Evolutionary conservation across 2,329 filamentous ascomycete species (phyloP).

Genomic region (Claviceps citrina): DNA sequence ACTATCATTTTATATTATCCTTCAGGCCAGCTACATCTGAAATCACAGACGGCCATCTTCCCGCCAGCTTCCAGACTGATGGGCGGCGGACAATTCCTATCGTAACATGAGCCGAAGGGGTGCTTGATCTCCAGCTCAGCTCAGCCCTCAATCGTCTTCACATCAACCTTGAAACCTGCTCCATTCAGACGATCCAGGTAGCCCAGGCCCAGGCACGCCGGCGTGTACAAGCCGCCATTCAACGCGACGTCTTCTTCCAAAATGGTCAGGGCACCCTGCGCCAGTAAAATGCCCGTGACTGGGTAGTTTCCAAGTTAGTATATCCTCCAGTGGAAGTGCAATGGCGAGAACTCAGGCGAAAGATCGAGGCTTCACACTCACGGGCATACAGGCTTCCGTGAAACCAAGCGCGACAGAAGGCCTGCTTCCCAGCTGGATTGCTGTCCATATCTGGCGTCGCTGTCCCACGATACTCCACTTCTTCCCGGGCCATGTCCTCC

Average conservation of each 20-base stretch:
- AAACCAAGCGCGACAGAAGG: conserved; percentile 38
- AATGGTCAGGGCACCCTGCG: conserved; percentile 49
- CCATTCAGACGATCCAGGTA: conserved; percentile 48
- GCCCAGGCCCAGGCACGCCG: conserved; percentile 52
- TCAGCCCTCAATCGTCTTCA: conserved; percentile 18
- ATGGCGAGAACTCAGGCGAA: too few relatives aligned
- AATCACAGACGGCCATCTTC: too few relatives aligned
- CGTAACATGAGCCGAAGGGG: too few relatives aligned
- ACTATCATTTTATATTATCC: too few relatives aligned
- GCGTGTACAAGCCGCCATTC: conserved; percentile 54
- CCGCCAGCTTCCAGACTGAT: too few relatives aligned
- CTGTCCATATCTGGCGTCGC: conserved; percentile 41
- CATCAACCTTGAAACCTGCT: conserved; percentile 48
- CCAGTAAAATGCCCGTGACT: conserved; percentile 52
- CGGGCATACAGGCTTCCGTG: conserved; percentile 49
- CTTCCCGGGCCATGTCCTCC: conserved; percentile 41
- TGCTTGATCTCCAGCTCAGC: too few relatives aligned
- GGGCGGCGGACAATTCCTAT: too few relatives aligned
- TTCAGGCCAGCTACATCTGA: too few relatives aligned
- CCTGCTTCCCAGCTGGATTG: conserved; percentile 28
- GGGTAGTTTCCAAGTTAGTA: not conserved
- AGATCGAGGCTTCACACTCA: conserved; percentile 30
- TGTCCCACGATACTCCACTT: conserved; percentile 47
- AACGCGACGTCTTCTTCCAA: conserved; percentile 46
- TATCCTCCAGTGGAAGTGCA: not conserved